Evolutionary conservation across 805 yeast species (phyloP), one percentile per base, ranked within the genome.

Genomic region (Saitoella complicata): DNA sequence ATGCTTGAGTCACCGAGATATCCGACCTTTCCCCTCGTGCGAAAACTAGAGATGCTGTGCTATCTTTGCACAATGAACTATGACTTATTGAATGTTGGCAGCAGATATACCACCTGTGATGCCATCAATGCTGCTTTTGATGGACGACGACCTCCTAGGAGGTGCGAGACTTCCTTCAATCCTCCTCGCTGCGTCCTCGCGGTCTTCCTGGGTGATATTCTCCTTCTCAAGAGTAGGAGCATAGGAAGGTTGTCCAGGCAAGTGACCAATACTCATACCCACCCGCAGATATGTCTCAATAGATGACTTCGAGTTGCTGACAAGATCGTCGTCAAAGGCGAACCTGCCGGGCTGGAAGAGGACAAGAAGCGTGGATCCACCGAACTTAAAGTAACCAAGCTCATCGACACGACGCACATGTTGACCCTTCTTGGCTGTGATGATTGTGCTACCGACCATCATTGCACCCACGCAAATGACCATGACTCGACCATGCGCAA

Each of bases 361-460:
- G 1, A 81, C 59, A 3, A 88, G 63, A 5, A 85, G 70, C 0
- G 98, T 91, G 0, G 94, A 82, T 0, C 98, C 98, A 9, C 98
- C 98, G 64, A 88, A 88, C 58, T 87, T 84, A 70, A 88, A 88
- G 57, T 84, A 88, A 0, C 98, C 98, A 31, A 88, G 61, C 55
- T 88, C 97, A 38, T 82, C 87, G 4, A 91, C 82, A 40, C 87
- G 68, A 6, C 62, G 54, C 3, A 88, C 68, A 0, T 44, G 36
- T 39, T 75, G 75, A 2, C 84, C 85, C 40, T 70, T 72, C 43
- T 70, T 58, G 10, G 76, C 78, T 0, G 88, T 78, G 31, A 88
- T 59, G 0, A 85, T 71, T 1, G 80, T 86, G 1, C 94, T 80
- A 0, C 97, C 97, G 2, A 88, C 98, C 96, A 88, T 86, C 97